Base-by-base conservation (phyloP, 805 yeast genomes). In the Ogataea trehaloabstinens region DNA sequence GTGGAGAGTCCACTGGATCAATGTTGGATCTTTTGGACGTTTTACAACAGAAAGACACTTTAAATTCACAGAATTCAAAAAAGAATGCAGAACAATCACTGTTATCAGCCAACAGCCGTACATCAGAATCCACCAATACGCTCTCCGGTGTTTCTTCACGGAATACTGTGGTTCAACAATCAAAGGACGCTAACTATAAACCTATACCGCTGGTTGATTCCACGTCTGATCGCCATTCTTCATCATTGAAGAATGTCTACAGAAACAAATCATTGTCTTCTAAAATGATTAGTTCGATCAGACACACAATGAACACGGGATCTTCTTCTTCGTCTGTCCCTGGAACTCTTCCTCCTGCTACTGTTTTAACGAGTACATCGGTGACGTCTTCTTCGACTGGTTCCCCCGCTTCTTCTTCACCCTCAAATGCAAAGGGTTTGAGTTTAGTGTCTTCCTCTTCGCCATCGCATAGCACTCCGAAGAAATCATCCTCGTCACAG, bases 21-120 rank as follows among this genome's bases (percentile, higher is more conserved):
- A 29, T 54, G 35, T 45, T 53, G 33, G 60, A 53, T 35, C 16
- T 55, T 3, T 44, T 48, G 53, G 60, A 53, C 28, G 56, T 46
- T 6, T 35, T 51, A 27, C 58, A 45, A 19, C 51, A 48, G 15
- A 42, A 35, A n/a, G 25, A 29, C 5, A 39, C 34, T 20, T 24
- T 24, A 24, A 29, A 38, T 15, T 20, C 36, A 11, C 29, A 27
- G 12, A 29, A 28, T 6, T 25, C 46, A 2, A 41, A 36, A 31
- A 21, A 13, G 13, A 19, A 16, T 2, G 12, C 31, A 5, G 8
- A 15, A 21, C 29, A 24, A 15, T 22, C 42, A 6, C 40, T 34
- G 5, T 28, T 28, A 25, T 38, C 49, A 5, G 18, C 43, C 6
- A 35, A 46, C 5, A 41, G 46, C 2, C 21, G 36, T 18, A 34